Evolutionary conservation across 352 stramenopile genomes (phyloP).

Genomic region (Pythium oligandrum): DNA sequence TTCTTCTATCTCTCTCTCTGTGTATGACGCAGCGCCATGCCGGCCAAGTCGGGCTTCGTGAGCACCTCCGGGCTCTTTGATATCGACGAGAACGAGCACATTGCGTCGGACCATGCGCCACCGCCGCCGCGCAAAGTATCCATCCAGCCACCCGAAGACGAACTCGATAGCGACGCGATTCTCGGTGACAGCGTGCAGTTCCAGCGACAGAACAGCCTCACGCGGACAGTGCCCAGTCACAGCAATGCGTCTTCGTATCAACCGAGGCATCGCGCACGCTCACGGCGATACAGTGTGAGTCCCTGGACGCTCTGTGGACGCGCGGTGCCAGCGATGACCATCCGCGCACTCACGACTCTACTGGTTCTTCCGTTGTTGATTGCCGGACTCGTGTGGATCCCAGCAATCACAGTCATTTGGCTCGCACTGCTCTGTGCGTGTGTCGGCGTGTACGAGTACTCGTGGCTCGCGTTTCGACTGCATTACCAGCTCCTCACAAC

Average conservation of each 20-base stretch:
- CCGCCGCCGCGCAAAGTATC: too few species aligned
- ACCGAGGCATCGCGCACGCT: neutral
- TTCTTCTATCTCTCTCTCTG: too few species aligned
- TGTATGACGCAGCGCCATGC: slow-evolving; percentile 2
- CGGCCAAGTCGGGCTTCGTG: slow-evolving; percentile 9
- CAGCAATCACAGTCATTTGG: slow-evolving; percentile 23
- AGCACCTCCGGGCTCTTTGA: slow-evolving; percentile 15
- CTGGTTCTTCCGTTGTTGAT: slow-evolving; percentile 25
- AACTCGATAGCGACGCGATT: neutral
- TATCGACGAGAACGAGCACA: slow-evolving; percentile 15
- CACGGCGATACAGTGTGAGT: neutral
- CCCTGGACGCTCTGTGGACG: neutral
- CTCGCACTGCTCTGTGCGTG: slow-evolving; percentile 25
- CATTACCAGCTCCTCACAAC: slow-evolving; percentile 35
- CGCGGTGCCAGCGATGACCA: neutral
- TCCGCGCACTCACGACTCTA: slow-evolving; percentile 25
- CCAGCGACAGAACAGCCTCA: neutral
- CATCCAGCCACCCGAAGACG: neutral
- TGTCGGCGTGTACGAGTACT: slow-evolving; percentile 46
- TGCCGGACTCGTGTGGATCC: slow-evolving; percentile 30
- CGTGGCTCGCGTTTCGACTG: slow-evolving; percentile 51
- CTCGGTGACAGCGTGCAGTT: neutral
- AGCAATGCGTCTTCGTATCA: neutral
- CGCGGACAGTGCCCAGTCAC: neutral
- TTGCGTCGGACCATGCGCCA: too few species aligned